phyloP scores from a whole-genome alignment of 2,329 filamentous ascomycete genomes.

The Cercospora zeina region DNA sequence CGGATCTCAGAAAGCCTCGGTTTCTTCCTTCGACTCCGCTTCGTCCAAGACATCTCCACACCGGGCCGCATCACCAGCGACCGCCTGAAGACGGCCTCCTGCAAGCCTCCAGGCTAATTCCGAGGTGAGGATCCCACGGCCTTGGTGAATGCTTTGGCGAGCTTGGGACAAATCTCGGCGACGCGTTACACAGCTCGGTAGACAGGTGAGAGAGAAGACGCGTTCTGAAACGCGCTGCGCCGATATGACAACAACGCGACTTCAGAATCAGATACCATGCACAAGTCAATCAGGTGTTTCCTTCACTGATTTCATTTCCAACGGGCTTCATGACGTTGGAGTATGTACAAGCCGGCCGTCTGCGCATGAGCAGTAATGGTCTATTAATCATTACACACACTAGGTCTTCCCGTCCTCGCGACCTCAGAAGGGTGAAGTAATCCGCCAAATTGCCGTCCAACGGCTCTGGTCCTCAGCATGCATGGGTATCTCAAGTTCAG shows the following conservation, averaged over 20 bases:
- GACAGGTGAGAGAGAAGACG: background rate
- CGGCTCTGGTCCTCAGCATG: background rate
- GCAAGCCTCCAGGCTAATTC: constrained; percentile 2
- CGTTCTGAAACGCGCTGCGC: background rate
- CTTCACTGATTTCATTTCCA: constrained; percentile 4
- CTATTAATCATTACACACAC: constrained; percentile 15
- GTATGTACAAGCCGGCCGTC: constrained; percentile 16
- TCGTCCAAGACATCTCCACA: constrained; percentile 3
- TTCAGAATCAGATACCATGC: background rate
- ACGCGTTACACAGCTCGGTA: constrained; percentile 2
- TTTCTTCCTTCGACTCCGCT: background rate
- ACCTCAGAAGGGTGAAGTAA: constrained; percentile 3
- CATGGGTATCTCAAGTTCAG: constrained; percentile 13
- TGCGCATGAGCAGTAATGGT: constrained; percentile 13
- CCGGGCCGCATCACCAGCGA: background rate
- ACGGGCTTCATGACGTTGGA: constrained; percentile 14
- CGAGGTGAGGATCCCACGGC: background rate
- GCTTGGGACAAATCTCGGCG: background rate
- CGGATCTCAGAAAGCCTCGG: background rate
- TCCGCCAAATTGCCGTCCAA: background rate
- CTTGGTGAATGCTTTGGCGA: constrained; percentile 11
- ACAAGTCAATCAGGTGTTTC: background rate
- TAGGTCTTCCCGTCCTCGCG: constrained; percentile 7
- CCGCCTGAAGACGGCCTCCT: background rate
- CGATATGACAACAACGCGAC: background rate